Percentiles rank a stretch among this genome's conserved stretches.
These are phyloP conservation scores for Cystofilobasidium ferigula DNA, from an alignment of 768 basidiomycete species.

Conservation along the genomic window DNA sequence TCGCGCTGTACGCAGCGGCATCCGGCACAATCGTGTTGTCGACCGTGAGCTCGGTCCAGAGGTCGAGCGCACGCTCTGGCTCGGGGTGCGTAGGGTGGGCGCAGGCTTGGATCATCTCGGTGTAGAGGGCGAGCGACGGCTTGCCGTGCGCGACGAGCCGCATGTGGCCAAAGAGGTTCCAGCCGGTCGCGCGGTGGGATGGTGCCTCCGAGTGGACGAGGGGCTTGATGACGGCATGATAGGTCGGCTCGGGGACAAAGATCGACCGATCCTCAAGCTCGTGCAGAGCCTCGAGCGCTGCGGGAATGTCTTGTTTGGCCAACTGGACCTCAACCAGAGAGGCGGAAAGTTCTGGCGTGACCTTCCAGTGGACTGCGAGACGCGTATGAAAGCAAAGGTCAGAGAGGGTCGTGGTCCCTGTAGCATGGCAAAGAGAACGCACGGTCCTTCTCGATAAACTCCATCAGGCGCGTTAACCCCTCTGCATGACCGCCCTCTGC, in stretches of 20 bases:
- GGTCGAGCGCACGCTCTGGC: conserved; percentile 81
- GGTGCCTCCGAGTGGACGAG: conserved; percentile 26
- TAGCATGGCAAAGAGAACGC: neutral
- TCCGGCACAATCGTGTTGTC: conserved; percentile 57
- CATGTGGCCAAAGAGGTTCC: conserved; percentile 93
- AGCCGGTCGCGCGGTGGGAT: conserved; percentile 56
- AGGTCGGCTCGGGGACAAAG: conserved; percentile 23
- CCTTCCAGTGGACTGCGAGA: neutral
- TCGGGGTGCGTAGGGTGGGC: conserved; percentile 50
- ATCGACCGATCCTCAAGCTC: conserved; percentile 21
- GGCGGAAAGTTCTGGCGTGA: conserved; percentile 66
- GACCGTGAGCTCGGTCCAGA: conserved; percentile 83
- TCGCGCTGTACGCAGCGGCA: conserved; percentile 60
- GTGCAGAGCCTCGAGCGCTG: conserved; percentile 44
- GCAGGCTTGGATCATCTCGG: conserved; percentile 78
- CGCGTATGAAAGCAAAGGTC: neutral
- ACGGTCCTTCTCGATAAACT: neutral
- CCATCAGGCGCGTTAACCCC: conserved; percentile 2
- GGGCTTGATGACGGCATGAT: conserved; percentile 24
- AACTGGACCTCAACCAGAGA: conserved; percentile 46
- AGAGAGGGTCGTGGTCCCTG: conserved; percentile 13
- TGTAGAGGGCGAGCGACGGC: conserved; percentile 62
- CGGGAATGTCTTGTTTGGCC: conserved; percentile 33
- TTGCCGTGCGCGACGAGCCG: conserved; percentile 82
- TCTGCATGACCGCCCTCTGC: neutral